These are phyloP conservation scores for Sporothrix euskadiensis DNA, from an alignment of 2,329 filamentous ascomycete genomes.

Conservation along the genomic window DNA sequence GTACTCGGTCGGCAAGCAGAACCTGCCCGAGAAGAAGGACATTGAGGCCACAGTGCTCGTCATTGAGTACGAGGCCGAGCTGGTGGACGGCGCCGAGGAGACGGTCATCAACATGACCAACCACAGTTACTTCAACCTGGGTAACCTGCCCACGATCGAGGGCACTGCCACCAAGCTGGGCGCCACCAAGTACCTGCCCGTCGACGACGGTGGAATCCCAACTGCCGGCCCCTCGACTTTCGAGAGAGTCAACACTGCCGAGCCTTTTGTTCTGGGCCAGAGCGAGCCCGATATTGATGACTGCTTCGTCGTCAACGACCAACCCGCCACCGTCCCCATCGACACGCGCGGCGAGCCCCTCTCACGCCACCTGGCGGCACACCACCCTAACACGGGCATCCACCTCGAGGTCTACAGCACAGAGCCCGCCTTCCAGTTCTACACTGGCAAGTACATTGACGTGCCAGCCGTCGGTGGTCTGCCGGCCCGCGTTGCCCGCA, in stretches of 20 bases:
- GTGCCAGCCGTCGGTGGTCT: conserved; percentile 64
- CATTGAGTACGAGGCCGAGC: conserved; percentile 86
- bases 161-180: conserved; percentile 67
- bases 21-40: conserved; percentile 49
- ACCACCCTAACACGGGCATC: conserved; percentile 71
- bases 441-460: conserved; percentile 83
- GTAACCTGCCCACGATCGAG: conserved; percentile 53
- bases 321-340: conserved; percentile 60
- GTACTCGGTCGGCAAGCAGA: conserved; percentile 74
- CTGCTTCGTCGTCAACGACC: conserved; percentile 77
- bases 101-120: conserved; percentile 93
- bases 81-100: conserved; percentile 79
- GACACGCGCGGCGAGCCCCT: conserved; percentile 67
- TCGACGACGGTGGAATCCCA: conserved; percentile 74
- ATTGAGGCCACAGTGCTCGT: conserved; percentile 70
- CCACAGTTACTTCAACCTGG: conserved; percentile 71
- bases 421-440: conserved; percentile 96
- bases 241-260: conserved; percentile 63
- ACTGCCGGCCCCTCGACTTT: conserved; percentile 63
- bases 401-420: conserved; percentile 88
- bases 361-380: conserved; percentile 67
- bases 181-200: conserved; percentile 66
- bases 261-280: conserved; percentile 70
- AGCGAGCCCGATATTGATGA: conserved; percentile 78
- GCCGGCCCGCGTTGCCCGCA: conserved; percentile 65